Evolutionary conservation across 2,329 filamentous ascomycete species (phyloP).

Genomic region (Microthyrium microscopicum): DNA sequence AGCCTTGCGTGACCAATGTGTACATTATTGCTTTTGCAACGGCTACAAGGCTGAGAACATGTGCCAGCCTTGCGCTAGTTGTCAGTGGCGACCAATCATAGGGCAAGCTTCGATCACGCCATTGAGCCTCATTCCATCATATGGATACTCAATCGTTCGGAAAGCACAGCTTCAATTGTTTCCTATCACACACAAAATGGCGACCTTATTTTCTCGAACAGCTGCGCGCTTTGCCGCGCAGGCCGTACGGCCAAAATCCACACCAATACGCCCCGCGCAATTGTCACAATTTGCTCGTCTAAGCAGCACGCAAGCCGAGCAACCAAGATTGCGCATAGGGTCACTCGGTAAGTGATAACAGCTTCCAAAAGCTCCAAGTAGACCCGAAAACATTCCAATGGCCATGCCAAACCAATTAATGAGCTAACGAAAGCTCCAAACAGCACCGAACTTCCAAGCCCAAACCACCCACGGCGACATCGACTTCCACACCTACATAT

Average conservation of each 20-base stretch:
- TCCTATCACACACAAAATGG: slow-evolving; percentile 14
- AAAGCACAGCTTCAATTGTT: background rate
- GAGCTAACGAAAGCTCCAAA: slow-evolving; percentile 5
- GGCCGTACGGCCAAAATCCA: slow-evolving; percentile 12
- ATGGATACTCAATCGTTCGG: no score
- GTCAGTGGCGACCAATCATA: no score
- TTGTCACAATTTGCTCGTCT: slow-evolving; percentile 18
- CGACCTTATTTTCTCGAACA: slow-evolving; percentile 19
- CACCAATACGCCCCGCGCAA: slow-evolving; percentile 14
- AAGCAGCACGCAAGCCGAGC: slow-evolving; percentile 20
- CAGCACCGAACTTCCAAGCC: slow-evolving; percentile 70
- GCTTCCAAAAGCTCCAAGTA: background rate
- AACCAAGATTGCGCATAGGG: slow-evolving; percentile 27
- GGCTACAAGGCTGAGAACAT: no score
- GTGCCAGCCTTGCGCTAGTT: no score
- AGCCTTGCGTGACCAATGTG: no score
- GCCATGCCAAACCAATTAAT: background rate
- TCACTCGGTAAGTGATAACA: slow-evolving; percentile 15
- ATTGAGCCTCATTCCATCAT: no score
- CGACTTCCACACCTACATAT: slow-evolving; percentile 69
- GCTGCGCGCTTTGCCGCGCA: slow-evolving; percentile 19
- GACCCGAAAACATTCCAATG: background rate
- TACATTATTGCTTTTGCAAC: no score
- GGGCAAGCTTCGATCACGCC: no score
- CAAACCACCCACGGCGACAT: slow-evolving; percentile 64